Evolutionary conservation across 1,284 basidiomycete species (phyloP), one percentile per base, ranked within the genome.

Genomic region (Melampsora americana): DNA sequence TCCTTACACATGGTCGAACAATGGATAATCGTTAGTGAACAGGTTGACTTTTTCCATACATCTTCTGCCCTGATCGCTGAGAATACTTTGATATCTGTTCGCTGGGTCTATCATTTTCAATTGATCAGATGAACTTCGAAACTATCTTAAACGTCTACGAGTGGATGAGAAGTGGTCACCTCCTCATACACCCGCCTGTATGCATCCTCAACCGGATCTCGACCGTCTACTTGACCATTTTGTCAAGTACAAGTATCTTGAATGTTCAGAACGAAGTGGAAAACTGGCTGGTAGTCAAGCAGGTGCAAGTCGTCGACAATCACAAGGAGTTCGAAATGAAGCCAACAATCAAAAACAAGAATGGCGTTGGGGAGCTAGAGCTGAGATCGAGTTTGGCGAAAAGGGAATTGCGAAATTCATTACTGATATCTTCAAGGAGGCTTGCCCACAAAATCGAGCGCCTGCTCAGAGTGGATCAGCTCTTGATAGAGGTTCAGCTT

Each of bases 361-460:
- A 65, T 77, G 74, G 74, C 66, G 46, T 48, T 77, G 74, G 74
- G 74, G 74, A 5, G 66, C 74, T n/a, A 66, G 74, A 35, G 60
- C 74, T 5, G 74, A 77, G 56, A 65, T 77, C 30, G 74, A 77
- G 61, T 77, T 77, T 61, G 74, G 74, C 0, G 66, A 77, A 44
- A 32, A 62, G 11, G 65, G 67, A 39, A 77, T 77, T 50, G 74
- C 74, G n/a, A 66, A 69, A 42, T 77, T 77, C 46, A 77, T 77
- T 66, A 77, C 66, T 46, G 60, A 77, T 50, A 39, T 69, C n/a
- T 77, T 62, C 56, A 28, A 32, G 28, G 61, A 64, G 16, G 74
- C 23, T 35, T 46, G 9, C 59, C 66, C 32, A 48, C 30, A 68
- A 30, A 60, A 69, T 30, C 26, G 35, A 42, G 53, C 30, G 18